Base-by-base conservation (phyloP, 192 early-diverging fungal species). In the Backusella tuberculispora region DNA sequence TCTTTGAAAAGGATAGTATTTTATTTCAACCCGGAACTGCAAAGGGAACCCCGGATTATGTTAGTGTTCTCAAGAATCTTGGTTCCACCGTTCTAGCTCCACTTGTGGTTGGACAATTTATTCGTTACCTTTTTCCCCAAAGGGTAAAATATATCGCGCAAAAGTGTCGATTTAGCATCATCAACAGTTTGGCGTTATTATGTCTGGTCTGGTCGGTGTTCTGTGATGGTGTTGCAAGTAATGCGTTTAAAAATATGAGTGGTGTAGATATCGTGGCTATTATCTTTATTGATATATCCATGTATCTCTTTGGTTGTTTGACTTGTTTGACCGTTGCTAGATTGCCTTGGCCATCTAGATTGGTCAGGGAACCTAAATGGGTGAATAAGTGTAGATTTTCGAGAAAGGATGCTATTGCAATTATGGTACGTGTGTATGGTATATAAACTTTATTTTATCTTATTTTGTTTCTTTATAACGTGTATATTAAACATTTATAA, bases 171-270 rank as follows among this genome's bases (percentile, higher is more conserved):
- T 84, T 90, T 69, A 73, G 85, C 2, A 85, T 83, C 26, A 65
- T 92, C 64, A 90, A 88, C 72, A 85, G 80, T 50, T 69, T 79
- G 1, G 78, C 88, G 42, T 82, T 92, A 1, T 75, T 92, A 40
- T 79, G 88, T 46, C 72, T 92, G 29, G 89, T 92, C 26, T 92
- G 88, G 88, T 85, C 82, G 10, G 89, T 90, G n/a, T 90, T 92
- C 72, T 90, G 89, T 79, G 90, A 92, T 81, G 88, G 88, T 12
- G 89, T 92, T 53, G 60, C 82, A n/a, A 87, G 84, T 60, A 48
- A 87, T 69, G 80, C 88, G 4, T 87, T 83, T 42, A 50, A 80
- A 10, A 78, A 74, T 5, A 75, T 88, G 48, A 74, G 78, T 40
- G 86, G 81, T 6, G 80, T 84, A 0, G 80, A 82, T 56, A 80